Percentiles rank a stretch among this genome's conserved stretches.
Evolutionary conservation across 495 filamentous ascomycete species (phyloP).

Genomic region (Immersiella caudata): DNA sequence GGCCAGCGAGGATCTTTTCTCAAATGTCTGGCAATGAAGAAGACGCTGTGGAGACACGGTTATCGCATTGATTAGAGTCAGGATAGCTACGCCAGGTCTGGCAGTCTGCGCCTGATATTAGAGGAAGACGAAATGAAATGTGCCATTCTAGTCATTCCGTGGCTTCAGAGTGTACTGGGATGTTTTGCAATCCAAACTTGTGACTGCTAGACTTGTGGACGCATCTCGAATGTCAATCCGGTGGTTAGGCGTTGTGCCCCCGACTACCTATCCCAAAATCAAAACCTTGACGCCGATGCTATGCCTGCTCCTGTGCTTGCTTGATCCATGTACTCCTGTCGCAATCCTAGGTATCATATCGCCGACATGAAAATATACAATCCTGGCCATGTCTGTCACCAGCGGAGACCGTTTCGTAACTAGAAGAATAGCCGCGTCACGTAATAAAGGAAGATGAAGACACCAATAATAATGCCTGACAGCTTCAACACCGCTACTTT

Average conservation of each 20-base stretch:
- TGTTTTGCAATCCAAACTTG: not conserved
- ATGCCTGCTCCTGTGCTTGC: conserved; percentile 13
- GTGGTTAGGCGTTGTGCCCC: not conserved
- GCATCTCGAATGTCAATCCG: not conserved
- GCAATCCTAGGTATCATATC: not conserved
- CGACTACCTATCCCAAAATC: not conserved
- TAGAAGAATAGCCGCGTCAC: conserved; percentile 68
- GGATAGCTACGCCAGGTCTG: not conserved
- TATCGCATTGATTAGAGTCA: not conserved
- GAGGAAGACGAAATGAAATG: not conserved
- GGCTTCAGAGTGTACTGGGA: not conserved
- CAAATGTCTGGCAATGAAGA: conserved; percentile 84
- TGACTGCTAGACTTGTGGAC: not conserved
- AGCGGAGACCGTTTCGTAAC: not conserved
- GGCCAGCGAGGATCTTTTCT: conserved; percentile 81
- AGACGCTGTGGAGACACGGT: not conserved
- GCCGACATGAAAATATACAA: conserved; percentile 3
- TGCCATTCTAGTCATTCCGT: not conserved
- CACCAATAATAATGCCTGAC: conserved; percentile 77
- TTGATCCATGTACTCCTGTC: not conserved
- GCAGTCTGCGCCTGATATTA: not conserved
- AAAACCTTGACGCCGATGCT: conserved; percentile 26
- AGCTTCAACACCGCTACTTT: conserved; percentile 89
- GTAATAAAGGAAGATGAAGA: conserved; percentile 74
- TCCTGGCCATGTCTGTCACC: not conserved